These are phyloP conservation scores for Saturnispora besseyi DNA, from an alignment of 805 yeast species.

Conservation along the genomic window DNA sequence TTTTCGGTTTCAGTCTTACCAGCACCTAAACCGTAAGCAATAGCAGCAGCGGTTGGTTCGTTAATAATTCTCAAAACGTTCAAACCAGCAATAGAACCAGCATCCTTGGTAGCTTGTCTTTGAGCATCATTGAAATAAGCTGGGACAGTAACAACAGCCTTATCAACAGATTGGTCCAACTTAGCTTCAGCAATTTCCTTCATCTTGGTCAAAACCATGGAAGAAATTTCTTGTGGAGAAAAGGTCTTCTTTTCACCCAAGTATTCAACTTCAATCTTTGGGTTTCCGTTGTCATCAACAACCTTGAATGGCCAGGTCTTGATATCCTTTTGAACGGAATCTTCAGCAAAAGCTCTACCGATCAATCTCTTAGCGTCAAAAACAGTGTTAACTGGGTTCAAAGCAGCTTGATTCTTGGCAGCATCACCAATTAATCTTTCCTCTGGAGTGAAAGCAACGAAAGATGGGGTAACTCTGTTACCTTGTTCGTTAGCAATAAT, in stretches of 20 bases:
- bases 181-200: slow-evolving; percentile 72
- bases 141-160: slow-evolving; percentile 73
- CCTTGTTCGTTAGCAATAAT: slow-evolving; percentile 79
- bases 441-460: slow-evolving; percentile 70
- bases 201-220: slow-evolving; percentile 77
- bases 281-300: slow-evolving; percentile 54
- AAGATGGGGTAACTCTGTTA: slow-evolving; percentile 78
- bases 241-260: slow-evolving; percentile 60
- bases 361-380: slow-evolving; percentile 79
- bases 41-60: slow-evolving; percentile 95
- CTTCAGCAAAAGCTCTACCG: slow-evolving; percentile 70
- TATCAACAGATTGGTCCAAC: slow-evolving; percentile 61
- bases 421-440: slow-evolving; percentile 79
- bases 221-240: slow-evolving; percentile 68
- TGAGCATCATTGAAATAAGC: slow-evolving; percentile 75
- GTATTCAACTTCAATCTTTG: slow-evolving; percentile 62
- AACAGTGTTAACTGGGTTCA: slow-evolving; percentile 68
- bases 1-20: slow-evolving; percentile 74
- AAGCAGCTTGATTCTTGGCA: slow-evolving; percentile 77
- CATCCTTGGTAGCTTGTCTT: slow-evolving; percentile 77
- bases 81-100: slow-evolving; percentile 74
- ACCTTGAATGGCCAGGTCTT: slow-evolving; percentile 85
- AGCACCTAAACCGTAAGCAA: slow-evolving; percentile 97
- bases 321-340: slow-evolving; percentile 77
- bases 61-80: slow-evolving; percentile 69